Base-by-base conservation (phyloP, 495 filamentous ascomycete species). In the Cairneyella variabilis region DNA sequence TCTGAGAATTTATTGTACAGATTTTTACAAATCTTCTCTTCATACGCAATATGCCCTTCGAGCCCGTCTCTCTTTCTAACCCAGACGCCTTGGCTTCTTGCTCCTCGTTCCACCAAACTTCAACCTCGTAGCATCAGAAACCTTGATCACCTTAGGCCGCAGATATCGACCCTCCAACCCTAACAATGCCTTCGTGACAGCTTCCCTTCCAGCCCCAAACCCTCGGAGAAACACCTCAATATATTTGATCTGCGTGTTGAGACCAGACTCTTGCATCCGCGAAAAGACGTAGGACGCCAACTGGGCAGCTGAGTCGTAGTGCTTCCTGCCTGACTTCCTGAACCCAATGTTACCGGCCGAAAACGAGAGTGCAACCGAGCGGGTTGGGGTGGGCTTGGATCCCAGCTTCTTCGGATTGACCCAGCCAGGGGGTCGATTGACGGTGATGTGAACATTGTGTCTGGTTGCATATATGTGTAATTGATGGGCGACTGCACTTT, bases 31-130 rank as follows among this genome's bases (percentile, higher is more conserved):
- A 18, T 10, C 16, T 21, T 44, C 36, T 22, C 11, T 55, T 12
- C 46, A 48, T 51, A 53, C 23, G 30, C 40, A 41, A 12, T 60
- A 27, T 56, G 48, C 39, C 43, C 23, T 12, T 16, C 34, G 36
- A 25, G n/a, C n/a, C n/a, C n/a, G n/a, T n/a, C 38, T 11, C 27
- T 34, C 20, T 27, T 9, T 57, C 53, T 75, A 91, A 75, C 89
- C 86, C 73, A 97, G 71, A 74, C 93, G 83, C 66, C 90, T 90
- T 34, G 81, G 80, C 62, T 81, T 87, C 64, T 73, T 76, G 74
- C 88, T 90, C 68, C 91, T 87, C 54, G 89, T 90, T 63, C 93
- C 95, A 71, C 95, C 93, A 73, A 97, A 95, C 72, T 97, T 98
- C 64, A 97, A 65, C 63, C 88, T 84, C 41, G 90, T 96, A 28